Evolutionary conservation across 164 flowering plant species (phyloP).

Genomic region (Stephania japonica): DNA sequence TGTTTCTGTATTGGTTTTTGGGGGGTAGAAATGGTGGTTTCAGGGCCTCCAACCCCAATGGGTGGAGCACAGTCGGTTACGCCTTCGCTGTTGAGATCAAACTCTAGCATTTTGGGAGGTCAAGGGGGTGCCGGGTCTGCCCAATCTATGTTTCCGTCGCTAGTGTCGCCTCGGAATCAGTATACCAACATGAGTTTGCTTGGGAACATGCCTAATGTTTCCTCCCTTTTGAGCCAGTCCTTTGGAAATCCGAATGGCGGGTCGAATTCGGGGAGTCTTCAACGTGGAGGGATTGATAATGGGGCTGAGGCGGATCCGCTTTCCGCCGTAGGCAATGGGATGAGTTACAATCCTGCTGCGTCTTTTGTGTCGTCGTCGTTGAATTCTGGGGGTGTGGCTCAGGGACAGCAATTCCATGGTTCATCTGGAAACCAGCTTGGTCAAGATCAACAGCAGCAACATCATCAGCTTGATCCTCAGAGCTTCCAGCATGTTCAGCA

Average conservation of each 20-base stretch:
- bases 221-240: slow-evolving; percentile 67
- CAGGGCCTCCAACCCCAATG: slow-evolving; percentile 42
- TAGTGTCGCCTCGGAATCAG: slow-evolving; percentile 61
- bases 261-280: slow-evolving; percentile 48
- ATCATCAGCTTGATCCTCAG: slow-evolving; percentile 62
- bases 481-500: slow-evolving; percentile 57
- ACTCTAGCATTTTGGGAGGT: slow-evolving; percentile 45
- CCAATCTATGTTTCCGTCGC: slow-evolving; percentile 55
- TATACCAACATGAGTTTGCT: slow-evolving; percentile 58
- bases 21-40: slow-evolving; percentile 28
- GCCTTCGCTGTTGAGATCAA: slow-evolving; percentile 33
- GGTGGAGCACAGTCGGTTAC: slow-evolving; percentile 37
- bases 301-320: slow-evolving; percentile 85
- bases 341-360: slow-evolving; percentile 47
- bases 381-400: slow-evolving; percentile 49
- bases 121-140: slow-evolving; percentile 62
- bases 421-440: slow-evolving; percentile 46
- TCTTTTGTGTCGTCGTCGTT: slow-evolving; percentile 33
- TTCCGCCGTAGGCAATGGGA: slow-evolving; percentile 56
- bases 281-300: slow-evolving; percentile 48
- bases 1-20: background rate
- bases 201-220: slow-evolving; percentile 59
- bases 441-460: slow-evolving; percentile 51
- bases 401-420: slow-evolving; percentile 58
- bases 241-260: slow-evolving; percentile 55